phyloP scores from a whole-genome alignment of 2,329 filamentous ascomycete genomes.

The Madurella mycetomatis region DNA sequence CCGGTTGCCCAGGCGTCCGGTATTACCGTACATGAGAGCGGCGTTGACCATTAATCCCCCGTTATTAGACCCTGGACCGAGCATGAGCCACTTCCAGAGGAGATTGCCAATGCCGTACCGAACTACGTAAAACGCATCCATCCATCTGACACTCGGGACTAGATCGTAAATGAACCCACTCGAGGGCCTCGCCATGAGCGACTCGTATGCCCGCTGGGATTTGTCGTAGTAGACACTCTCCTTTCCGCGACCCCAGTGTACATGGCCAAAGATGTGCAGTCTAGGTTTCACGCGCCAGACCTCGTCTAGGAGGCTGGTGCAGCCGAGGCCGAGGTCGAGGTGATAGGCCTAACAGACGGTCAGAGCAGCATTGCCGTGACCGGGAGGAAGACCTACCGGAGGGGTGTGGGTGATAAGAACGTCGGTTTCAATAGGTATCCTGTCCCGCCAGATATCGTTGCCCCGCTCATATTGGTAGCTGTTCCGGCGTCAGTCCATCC shows the following conservation, averaged over 20 bases:
- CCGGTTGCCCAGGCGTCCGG: constrained; percentile 43
- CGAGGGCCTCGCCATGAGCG: constrained; percentile 46
- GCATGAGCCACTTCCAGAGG: constrained; percentile 55
- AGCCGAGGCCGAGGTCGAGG: constrained; percentile 63
- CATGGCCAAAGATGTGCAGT: constrained; percentile 80
- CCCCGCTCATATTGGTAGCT: constrained; percentile 69
- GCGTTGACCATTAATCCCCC: constrained; percentile 55
- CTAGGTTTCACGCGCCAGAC: constrained; percentile 68
- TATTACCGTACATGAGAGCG: constrained; percentile 51
- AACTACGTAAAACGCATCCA: constrained; percentile 42
- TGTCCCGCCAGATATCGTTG: constrained; percentile 66
- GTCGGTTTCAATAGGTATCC: constrained; percentile 67
- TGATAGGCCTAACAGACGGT: constrained; percentile 53
- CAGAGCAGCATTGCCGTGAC: not conserved
- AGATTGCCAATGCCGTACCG: constrained; percentile 44
- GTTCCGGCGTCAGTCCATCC: not conserved
- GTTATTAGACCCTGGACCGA: constrained; percentile 46
- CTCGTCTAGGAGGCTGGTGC: constrained; percentile 65
- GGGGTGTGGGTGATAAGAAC: constrained; percentile 79
- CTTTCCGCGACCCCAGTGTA: constrained; percentile 70
- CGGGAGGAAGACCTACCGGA: constrained; percentile 46
- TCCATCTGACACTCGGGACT: constrained; percentile 43
- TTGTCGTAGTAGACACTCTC: constrained; percentile 72
- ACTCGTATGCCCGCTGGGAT: constrained; percentile 66
- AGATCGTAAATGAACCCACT: constrained; percentile 42